These are phyloP conservation scores for Saccharomycopsis synnaedendra DNA, from an alignment of 805 yeast species.

Conservation along the genomic window DNA sequence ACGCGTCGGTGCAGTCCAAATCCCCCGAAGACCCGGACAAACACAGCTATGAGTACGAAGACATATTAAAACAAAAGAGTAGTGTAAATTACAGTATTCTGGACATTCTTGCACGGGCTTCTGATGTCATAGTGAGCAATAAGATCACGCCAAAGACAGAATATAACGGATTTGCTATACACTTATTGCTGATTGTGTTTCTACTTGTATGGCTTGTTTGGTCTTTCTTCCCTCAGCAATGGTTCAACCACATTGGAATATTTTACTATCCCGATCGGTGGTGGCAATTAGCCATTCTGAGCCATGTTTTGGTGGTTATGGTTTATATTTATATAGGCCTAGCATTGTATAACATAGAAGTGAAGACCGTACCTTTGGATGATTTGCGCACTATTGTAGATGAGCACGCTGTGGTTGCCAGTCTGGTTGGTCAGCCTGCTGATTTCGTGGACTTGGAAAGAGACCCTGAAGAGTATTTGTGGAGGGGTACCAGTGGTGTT, in stretches of 20 bases:
- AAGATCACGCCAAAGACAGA: slow-evolving; percentile 53
- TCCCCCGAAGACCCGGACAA: background rate
- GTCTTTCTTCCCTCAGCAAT: slow-evolving; percentile 60
- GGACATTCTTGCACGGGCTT: slow-evolving; percentile 50
- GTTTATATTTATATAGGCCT: slow-evolving; percentile 60
- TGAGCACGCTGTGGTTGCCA: slow-evolving; percentile 36
- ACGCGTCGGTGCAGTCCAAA: background rate
- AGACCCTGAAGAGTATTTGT: slow-evolving; percentile 29
- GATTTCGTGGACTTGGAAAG: slow-evolving; percentile 15
- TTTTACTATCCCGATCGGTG: slow-evolving; percentile 78
- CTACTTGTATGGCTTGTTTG: slow-evolving; percentile 53
- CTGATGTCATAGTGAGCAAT: slow-evolving; percentile 53
- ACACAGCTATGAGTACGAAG: slow-evolving; percentile 15
- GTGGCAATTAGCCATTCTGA: slow-evolving; percentile 82
- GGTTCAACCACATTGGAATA: slow-evolving; percentile 41
- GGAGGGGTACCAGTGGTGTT: slow-evolving; percentile 67
- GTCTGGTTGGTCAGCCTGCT: slow-evolving; percentile 19
- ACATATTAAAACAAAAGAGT: slow-evolving; percentile 8
- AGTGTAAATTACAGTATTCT: slow-evolving; percentile 20
- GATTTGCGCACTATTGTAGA: slow-evolving; percentile 61
- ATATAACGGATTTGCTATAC: slow-evolving; percentile 80
- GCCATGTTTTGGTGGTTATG: slow-evolving; percentile 60
- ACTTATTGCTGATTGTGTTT: slow-evolving; percentile 50
- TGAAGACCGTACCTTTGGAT: slow-evolving; percentile 46
- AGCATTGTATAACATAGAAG: slow-evolving; percentile 66